Percentiles rank a stretch among this genome's conserved stretches.
phyloP scores from a whole-genome alignment of 495 filamentous ascomycete species.

The Terfezia claveryi region DNA sequence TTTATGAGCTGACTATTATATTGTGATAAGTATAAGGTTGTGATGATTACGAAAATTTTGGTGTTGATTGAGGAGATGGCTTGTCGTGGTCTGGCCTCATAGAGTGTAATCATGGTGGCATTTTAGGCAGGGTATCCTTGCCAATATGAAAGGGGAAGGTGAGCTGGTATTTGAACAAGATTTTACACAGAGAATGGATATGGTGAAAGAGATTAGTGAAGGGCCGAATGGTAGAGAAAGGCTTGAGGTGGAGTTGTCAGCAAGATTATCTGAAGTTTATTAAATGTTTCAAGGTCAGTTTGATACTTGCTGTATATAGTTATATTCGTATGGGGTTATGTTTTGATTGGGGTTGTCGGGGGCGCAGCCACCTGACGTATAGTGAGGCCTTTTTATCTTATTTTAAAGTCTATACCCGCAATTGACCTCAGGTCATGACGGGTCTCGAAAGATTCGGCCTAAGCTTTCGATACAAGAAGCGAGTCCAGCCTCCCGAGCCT shows the following conservation, averaged over 20 bases:
- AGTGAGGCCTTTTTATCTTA: no score
- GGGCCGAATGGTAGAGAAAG: conserved; percentile 19
- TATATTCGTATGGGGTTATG: no score
- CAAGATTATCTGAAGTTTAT: conserved; percentile 11
- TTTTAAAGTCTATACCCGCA: no score
- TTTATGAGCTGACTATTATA: background rate
- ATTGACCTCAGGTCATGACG: no score
- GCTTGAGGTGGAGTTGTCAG: conserved; percentile 23
- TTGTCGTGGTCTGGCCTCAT: conserved; percentile 15
- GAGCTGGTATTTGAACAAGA: conserved; percentile 24
- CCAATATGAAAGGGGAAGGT: conserved; percentile 21
- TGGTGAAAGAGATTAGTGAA: conserved; percentile 20
- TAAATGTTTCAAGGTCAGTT: conserved; percentile 6
- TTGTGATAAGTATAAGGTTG: conserved; percentile 20
- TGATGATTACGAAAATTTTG: conserved; percentile 15
- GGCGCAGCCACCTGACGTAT: no score
- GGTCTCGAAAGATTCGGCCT: no score
- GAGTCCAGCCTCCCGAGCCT: no score
- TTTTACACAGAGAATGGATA: conserved; percentile 23
- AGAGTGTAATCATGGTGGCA: no score
- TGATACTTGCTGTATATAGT: conserved; percentile 1
- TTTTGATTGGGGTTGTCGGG: no score
- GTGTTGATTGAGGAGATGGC: conserved; percentile 17
- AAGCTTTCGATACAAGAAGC: no score
- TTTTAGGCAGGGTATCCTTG: conserved; percentile 23